phyloP scores from a whole-genome alignment of 2,329 filamentous ascomycete species.

The Coniochaeta sp. region DNA sequence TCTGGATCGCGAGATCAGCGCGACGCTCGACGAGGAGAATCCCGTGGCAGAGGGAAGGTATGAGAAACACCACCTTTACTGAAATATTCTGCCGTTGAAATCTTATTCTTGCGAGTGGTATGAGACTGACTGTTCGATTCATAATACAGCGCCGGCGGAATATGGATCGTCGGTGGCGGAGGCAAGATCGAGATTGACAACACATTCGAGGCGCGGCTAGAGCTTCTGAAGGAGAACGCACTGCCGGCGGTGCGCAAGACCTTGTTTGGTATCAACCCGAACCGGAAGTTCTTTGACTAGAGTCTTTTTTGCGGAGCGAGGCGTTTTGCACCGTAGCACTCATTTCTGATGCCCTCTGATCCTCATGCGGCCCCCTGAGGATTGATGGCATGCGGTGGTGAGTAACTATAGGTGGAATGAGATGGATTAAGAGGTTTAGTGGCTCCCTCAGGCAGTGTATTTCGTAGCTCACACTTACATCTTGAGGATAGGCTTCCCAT shows the following conservation, averaged over 20 bases:
- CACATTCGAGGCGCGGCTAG: constrained; percentile 87
- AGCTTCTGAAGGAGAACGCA: constrained; percentile 75
- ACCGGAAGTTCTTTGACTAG: constrained; percentile 93
- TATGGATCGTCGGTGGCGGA: constrained; percentile 69
- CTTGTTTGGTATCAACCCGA: constrained; percentile 89
- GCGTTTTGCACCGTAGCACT: background rate
- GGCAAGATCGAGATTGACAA: constrained; percentile 99
- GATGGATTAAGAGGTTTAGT: background rate
- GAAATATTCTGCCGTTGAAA: background rate
- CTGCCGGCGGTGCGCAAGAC: constrained; percentile 78
- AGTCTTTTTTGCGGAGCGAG: background rate
- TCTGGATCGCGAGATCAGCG: constrained; percentile 59
- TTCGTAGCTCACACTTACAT: too few species aligned
- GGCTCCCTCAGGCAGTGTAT: background rate
- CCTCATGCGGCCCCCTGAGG: background rate
- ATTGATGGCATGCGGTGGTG: background rate
- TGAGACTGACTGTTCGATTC: constrained; percentile 14
- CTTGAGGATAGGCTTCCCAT: background rate
- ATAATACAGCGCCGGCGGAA: constrained; percentile 66
- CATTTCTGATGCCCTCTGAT: background rate
- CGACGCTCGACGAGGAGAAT: constrained; percentile 71
- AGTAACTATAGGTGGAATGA: background rate
- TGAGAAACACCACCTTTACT: constrained; percentile 27
- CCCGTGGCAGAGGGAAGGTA: constrained; percentile 77
- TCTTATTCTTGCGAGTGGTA: background rate